A percentile compares a stretch with the other conserved stretches of the same genome.
These are phyloP conservation scores for Fusarium buxicola DNA, from an alignment of 2,329 filamentous ascomycete genomes.

Conservation along the genomic window DNA sequence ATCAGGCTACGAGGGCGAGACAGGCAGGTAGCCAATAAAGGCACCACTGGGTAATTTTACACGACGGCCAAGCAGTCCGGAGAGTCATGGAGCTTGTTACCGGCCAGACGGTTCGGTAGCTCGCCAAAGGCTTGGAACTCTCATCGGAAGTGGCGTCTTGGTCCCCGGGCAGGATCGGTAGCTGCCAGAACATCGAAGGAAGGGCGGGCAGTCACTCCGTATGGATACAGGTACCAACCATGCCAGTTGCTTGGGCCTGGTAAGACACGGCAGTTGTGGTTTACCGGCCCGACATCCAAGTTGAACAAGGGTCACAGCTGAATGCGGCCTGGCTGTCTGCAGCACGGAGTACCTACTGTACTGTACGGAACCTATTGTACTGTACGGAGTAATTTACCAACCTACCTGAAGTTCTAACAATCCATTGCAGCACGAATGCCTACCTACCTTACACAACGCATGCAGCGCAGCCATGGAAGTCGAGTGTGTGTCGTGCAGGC, in stretches of 20 bases:
- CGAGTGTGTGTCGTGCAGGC: constrained; percentile 9
- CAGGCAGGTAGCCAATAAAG: neutral
- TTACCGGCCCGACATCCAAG: constrained; percentile 14
- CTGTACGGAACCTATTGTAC: too few relatives aligned
- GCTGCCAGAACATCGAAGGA: constrained; percentile 1
- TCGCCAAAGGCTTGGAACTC: constrained; percentile 1
- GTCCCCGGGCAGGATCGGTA: constrained; percentile 1
- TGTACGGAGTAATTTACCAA: neutral
- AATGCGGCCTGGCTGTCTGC: constrained; percentile 1
- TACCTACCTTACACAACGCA: constrained; percentile 6
- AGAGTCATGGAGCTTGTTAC: neutral
- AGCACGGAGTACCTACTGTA: constrained; percentile 4
- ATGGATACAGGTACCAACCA: neutral
- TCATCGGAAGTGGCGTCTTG: constrained; percentile 1
- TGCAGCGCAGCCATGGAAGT: constrained; percentile 8
- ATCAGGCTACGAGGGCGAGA: neutral
- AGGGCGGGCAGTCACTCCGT: too few relatives aligned
- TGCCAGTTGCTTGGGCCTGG: neutral
- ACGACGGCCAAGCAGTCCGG: too few relatives aligned
- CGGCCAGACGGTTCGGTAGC: constrained; percentile 8
- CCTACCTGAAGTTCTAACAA: too few relatives aligned
- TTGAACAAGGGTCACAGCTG: neutral
- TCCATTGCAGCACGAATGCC: constrained; percentile 14
- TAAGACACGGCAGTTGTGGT: constrained; percentile 19
- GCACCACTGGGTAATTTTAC: neutral